phyloP scores from a whole-genome alignment of 208 protist species.

The Acanthamoeba sp. region DNA sequence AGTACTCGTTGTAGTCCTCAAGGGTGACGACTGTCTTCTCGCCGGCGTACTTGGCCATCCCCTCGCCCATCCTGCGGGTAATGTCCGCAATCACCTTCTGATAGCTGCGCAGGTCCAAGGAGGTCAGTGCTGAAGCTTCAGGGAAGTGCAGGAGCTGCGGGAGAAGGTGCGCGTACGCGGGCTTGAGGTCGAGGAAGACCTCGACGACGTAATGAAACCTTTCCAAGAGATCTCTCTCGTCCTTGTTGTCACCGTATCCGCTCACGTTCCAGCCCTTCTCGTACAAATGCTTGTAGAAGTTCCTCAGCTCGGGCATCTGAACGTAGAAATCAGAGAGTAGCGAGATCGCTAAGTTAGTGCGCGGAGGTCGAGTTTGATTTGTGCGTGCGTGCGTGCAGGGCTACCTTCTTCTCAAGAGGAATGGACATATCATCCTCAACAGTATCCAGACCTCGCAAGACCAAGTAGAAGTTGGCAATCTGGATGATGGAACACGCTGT shows the following conservation, averaged over 20 bases:
- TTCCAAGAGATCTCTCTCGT: constrained; percentile 81
- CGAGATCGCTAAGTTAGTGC: no score
- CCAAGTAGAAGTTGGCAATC: constrained; percentile 58
- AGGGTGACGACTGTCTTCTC: constrained; percentile 91
- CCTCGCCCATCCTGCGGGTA: constrained; percentile 93
- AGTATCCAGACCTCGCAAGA: constrained; percentile 8
- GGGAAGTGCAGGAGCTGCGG: no score
- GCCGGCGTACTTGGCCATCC: constrained; percentile 95
- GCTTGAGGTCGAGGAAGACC: constrained; percentile 78
- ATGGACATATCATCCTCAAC: constrained; percentile 59
- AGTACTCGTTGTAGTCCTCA: constrained; percentile 96
- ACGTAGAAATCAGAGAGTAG: background rate
- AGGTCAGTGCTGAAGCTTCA: no score
- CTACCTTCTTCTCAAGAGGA: constrained; percentile 31
- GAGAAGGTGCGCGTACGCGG: constrained; percentile 42
- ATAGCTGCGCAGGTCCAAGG: no score
- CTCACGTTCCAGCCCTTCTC: constrained; percentile 75
- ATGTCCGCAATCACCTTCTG: constrained; percentile 95
- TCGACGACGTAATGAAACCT: constrained; percentile 78
- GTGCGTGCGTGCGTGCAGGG: no score
- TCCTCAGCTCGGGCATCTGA: background rate
- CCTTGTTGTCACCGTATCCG: constrained; percentile 79
- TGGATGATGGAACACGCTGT: no score
- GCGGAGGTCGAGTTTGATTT: no score
- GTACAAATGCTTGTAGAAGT: background rate